Conservation (phyloP, 2,329 filamentous ascomycete species). For the Alternaria conjuncta region DNA sequence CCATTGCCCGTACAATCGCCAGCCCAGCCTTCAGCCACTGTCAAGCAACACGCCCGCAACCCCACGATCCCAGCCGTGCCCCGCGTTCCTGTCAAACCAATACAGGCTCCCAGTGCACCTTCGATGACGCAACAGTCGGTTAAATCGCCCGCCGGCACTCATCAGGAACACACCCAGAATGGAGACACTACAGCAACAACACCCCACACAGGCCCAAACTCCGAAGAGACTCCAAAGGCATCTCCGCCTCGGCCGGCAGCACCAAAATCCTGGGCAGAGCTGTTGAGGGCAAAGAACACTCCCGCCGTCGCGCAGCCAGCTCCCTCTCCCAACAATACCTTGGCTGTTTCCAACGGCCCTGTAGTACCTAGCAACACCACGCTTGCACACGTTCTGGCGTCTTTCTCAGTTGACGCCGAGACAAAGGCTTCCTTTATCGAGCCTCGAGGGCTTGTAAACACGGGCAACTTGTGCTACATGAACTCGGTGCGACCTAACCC, state of each 20-base stretch:
- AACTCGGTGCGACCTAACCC: slow-evolving; percentile 76
- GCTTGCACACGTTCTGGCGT: slow-evolving; percentile 76
- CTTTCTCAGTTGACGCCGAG: slow-evolving; percentile 71
- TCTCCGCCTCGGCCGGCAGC: slow-evolving; percentile 56
- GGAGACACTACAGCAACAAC: slow-evolving; percentile 13
- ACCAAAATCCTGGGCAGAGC: slow-evolving; percentile 71
- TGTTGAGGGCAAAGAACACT: slow-evolving; percentile 63
- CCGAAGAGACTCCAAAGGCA: slow-evolving; percentile 49
- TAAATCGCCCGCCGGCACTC: slow-evolving; percentile 31
- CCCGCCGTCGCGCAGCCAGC: slow-evolving; percentile 33
- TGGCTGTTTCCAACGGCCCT: slow-evolving; percentile 47
- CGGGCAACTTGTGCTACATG: slow-evolving; percentile 99
- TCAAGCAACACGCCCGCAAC: slow-evolving; percentile 49
- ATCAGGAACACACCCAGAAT: slow-evolving; percentile 16
- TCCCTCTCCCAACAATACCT: slow-evolving; percentile 34
- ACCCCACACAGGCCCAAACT: slow-evolving; percentile 16
- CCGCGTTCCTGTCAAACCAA: slow-evolving; percentile 57
- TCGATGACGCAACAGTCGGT: slow-evolving; percentile 46
- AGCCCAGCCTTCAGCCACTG: slow-evolving; percentile 39
- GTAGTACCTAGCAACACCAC: slow-evolving; percentile 63
- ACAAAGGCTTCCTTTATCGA: slow-evolving; percentile 82
- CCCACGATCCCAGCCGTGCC: slow-evolving; percentile 58
- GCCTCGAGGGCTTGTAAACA: slow-evolving; percentile 92
- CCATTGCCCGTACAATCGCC: slow-evolving; percentile 56
- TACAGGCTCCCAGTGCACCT: slow-evolving; percentile 45